Base-by-base conservation (phyloP, 1,139 yeast species). In the Pichia sp. region DNA sequence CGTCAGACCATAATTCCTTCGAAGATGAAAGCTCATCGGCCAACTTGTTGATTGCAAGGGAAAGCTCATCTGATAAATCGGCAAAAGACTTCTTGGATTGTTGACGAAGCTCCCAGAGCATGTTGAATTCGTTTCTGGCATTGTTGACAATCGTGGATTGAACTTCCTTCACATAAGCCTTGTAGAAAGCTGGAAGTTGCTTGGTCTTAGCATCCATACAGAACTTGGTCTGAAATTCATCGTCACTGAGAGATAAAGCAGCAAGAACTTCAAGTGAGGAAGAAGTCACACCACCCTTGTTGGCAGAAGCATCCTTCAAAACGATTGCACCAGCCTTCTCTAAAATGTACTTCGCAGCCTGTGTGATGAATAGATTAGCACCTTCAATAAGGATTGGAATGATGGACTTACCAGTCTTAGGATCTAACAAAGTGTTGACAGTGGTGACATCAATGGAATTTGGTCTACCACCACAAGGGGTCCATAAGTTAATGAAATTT, bases 391-490 rank as follows among this genome's bases (percentile, higher is more conserved):
- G 76, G 63, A 81, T 87, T 36, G 95, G 94, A 50, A 91, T 72
- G 48, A 75, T 65, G 22, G 85, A 61, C 60, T 82, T 81, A 41
- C 94, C 94, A 27, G 91, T 79, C 52, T 74, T 76, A 30, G 67
- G 67, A 57, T 84, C 86, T 50, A 91, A 76, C 50, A 87, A 75
- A 37, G 66, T 66, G 46, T 69, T 66, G 42, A 88, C 94, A 53
- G 84, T 91, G 59, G 79, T 80, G 46, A 91, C 77, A 60, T 88
- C 94, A 60, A 91, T 81, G 14, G 97, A 94, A 50, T 84, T 91
- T 44, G 98, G 98, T 64, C 98, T 83, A 51, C 98, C 98, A 62
- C 98, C 98, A 63, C 98, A 91, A 41, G 98, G 98, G 32, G 88
- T 97, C 63, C 91, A 87, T 53, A 82, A 66, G 53, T 81, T 85